Conservation (phyloP, 495 filamentous ascomycete species). For the Copromyces sp. region DNA sequence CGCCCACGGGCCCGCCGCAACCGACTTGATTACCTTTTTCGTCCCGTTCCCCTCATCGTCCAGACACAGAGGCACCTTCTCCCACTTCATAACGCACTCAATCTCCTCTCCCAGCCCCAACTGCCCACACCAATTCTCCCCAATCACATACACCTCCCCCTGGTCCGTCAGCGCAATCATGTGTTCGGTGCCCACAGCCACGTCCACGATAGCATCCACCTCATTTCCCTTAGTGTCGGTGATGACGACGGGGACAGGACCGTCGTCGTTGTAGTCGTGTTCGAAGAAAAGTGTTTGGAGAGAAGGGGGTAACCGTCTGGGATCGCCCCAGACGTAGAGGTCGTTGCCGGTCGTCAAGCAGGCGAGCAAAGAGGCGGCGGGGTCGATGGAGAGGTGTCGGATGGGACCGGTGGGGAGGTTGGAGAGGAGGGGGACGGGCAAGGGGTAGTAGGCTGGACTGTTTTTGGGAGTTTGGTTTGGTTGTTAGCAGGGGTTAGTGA, state of each 20-base stretch:
- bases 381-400: slow-evolving; percentile 39
- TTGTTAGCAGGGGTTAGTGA: not conserved
- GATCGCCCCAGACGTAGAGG: slow-evolving; percentile 55
- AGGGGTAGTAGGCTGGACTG: slow-evolving; percentile 34
- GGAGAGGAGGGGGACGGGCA: slow-evolving; percentile 35
- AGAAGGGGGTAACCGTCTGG: slow-evolving; percentile 1
- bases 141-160: slow-evolving; percentile 44
- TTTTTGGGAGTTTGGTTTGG: not conserved
- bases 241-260: slow-evolving; percentile 27
- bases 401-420: slow-evolving; percentile 42
- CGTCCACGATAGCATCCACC: slow-evolving; percentile 37
- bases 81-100: slow-evolving; percentile 19
- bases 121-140: slow-evolving; percentile 49
- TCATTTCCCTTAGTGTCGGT: slow-evolving; percentile 10
- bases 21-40: not conserved
- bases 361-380: slow-evolving; percentile 40
- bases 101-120: slow-evolving; percentile 33
- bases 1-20: slow-evolving; percentile 25
- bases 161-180: slow-evolving; percentile 42
- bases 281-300: not conserved
- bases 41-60: slow-evolving; percentile 7
- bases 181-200: slow-evolving; percentile 49
- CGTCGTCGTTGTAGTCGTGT: slow-evolving; percentile 9
- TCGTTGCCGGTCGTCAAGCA: slow-evolving; percentile 48
- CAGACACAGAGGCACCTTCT: slow-evolving; percentile 20